Evolutionary conservation across 1,139 yeast species (phyloP), one percentile per base, ranked within the genome.

Genomic region (Pichia sp.): DNA sequence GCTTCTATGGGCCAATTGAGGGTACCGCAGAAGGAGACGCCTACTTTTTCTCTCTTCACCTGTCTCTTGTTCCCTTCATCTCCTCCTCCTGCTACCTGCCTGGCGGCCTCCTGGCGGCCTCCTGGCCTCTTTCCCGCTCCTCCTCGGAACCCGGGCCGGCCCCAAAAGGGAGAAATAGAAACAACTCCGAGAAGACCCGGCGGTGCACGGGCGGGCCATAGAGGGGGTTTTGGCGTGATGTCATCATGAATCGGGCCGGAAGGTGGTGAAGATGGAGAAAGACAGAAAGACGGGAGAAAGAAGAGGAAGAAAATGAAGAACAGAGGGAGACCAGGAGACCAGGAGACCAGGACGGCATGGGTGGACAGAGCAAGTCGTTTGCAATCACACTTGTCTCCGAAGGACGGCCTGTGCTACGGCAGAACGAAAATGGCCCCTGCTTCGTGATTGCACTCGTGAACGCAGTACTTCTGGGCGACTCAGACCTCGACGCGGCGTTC

Each of bases 361-460:
- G 4, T 8, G 34, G 2, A 8, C 11, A 31, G 34, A 11, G 11
- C 34, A 31, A 8, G 34, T 31, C 34, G 34, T 47, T 51, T 26
- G 23, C 46, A 3, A 29, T 51, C 8, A 51, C 54, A 1, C 16
- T 42, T 8, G 42, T 34, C 16, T 13, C 23, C 15, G 44, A 30
- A 5, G 15, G 38, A n/a, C 48, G 46, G 8, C 60, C 61, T 2
- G 81, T 90, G 41, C 71, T 92, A n/a, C 71, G 89, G 19, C 97
- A 92, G 69, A 88, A 88, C 59, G 76, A 71, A 49, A 89, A 90
- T 64, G 97, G 97, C 0, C 96, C 97, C 0, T 90, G 97, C 66
- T 96, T 97, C 1, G 70, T 92, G 46, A 79, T 90, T n/a, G 92
- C 97, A 0, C 72, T 92, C 46, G 77, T 84, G 51, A 92, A 92